Evolutionary conservation across 805 yeast genomes (phyloP).

Genomic region (Spathaspora girioi): DNA sequence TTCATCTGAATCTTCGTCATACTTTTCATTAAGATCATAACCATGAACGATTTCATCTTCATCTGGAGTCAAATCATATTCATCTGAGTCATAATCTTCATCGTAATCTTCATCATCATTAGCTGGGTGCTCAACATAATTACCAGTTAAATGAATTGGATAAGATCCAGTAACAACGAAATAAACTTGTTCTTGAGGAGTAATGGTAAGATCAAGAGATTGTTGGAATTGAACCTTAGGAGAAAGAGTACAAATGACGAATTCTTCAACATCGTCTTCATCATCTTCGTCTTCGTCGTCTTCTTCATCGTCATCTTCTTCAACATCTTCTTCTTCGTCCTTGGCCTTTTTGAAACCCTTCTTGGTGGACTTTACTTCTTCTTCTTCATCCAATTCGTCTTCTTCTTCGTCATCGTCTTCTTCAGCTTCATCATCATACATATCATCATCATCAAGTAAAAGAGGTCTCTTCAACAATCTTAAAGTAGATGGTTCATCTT

Average conservation of each 20-base stretch:
- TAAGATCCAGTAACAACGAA: constrained; percentile 96
- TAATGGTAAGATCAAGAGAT: constrained; percentile 81
- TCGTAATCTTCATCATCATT: constrained; percentile 63
- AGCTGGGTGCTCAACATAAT: constrained; percentile 93
- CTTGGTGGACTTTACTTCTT: constrained; percentile 12
- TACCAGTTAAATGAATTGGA: constrained; percentile 89
- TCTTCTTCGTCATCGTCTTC: constrained; percentile 45
- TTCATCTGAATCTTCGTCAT: constrained; percentile 49
- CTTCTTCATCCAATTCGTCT: constrained; percentile 38
- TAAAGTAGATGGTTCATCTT: constrained; percentile 81
- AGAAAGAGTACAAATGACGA: constrained; percentile 82
- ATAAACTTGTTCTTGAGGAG: constrained; percentile 90
- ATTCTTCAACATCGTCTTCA: constrained; percentile 79
- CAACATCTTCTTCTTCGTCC: constrained; percentile 48
- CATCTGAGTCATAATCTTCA: constrained; percentile 48
- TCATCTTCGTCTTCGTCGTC: constrained; percentile 58
- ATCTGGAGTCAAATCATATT: constrained; percentile 66
- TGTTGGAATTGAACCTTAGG: constrained; percentile 87
- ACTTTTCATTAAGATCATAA: constrained; percentile 53
- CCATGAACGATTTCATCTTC: constrained; percentile 65
- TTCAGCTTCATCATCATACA: constrained; percentile 33
- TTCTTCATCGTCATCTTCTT: constrained; percentile 48
- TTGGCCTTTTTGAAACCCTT: constrained; percentile 12
- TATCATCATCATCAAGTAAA: constrained; percentile 35
- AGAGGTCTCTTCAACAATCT: constrained; percentile 76